Evolutionary conservation across 1,139 yeast genomes (phyloP), one percentile per base, ranked within the genome.

Genomic region (Lodderomyces orthopsilosis): DNA sequence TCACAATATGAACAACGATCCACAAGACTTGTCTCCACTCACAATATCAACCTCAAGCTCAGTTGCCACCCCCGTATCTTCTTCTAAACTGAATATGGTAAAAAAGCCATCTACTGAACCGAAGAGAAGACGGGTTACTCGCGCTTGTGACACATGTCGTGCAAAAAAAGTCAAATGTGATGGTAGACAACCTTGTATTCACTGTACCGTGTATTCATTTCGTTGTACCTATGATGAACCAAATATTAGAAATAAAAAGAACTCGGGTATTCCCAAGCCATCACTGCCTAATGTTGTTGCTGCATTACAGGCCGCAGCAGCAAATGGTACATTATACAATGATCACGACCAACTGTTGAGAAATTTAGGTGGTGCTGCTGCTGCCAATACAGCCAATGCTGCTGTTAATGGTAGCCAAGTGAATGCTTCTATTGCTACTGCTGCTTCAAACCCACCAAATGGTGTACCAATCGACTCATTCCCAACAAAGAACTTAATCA

Each of bases 191-290:
- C 95, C 95, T 1, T 89, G 96, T 63, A 83, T 84, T 40, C 94
- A 86, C 59, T 88, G 96, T 59, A 86, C 96, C 0, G 96, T 89
- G 1, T 90, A 89, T 62, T 82, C 89, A 8, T 87, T 85, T 61
- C 65, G 75, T 46, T 85, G 93, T 61, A 73, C 81, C 17, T 81
- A 84, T 56, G 83, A 83, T 55, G 85, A 83, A 56, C 93, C 93
- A n/a, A 79, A 85, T 30, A 75, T 79, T 49, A 66, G 93, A 42
- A 78, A 80, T 55, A 68, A 63, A 54, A 63, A 62, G 41, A 61
- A 63, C 46, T 55, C 62, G 17, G 70, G 68, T 2, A 64, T 65
- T 9, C 73, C 72, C 1, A 46, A 54, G 1, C 66, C 68, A 2
- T 49, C 63, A 1, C 58, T 53, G 40, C 58, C 61, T 10, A 47